Percentiles rank a stretch among this genome's conserved stretches.
Conservation (phyloP, 768 basidiomycete species). For the Amanita jacksonii region DNA sequence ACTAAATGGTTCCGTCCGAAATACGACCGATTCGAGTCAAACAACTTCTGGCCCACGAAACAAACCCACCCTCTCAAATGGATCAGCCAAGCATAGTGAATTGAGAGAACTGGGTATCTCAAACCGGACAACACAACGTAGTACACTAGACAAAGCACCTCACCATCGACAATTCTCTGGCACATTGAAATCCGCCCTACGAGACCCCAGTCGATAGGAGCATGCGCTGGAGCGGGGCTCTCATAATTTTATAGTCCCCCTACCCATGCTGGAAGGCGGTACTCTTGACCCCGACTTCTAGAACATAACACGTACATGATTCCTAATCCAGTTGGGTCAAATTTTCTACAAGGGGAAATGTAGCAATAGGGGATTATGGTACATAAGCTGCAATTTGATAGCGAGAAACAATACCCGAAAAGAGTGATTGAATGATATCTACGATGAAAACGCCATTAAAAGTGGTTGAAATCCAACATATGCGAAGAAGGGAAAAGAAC, state of each 20-base stretch:
- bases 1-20: slow-evolving; percentile 5
- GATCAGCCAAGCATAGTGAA: slow-evolving; percentile 4
- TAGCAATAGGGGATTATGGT: slow-evolving; percentile 8
- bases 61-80: background rate
- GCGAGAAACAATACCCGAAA: slow-evolving; percentile 15
- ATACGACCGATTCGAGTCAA: background rate
- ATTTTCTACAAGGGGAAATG: slow-evolving; percentile 5
- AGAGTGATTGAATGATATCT: slow-evolving; percentile 3
- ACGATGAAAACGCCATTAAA: slow-evolving; percentile 7
- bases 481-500: slow-evolving; percentile 10
- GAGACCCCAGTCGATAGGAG: slow-evolving; percentile 6
- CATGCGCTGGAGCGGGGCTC: background rate
- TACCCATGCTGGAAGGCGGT: no score
- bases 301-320: no score
- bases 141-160: background rate
- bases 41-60: slow-evolving; percentile 2
- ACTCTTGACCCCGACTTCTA: no score
- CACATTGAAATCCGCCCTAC: slow-evolving; percentile 8
- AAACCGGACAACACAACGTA: background rate
- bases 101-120: background rate
- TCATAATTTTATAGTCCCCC: no score
- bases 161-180: slow-evolving; percentile 7
- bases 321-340: background rate
- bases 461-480: slow-evolving; percentile 14
- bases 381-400: slow-evolving; percentile 13